Evolutionary conservation across 2,329 filamentous ascomycete species (phyloP), one percentile per base, ranked within the genome.

Genomic region (Gaeumannomyces tritici): DNA sequence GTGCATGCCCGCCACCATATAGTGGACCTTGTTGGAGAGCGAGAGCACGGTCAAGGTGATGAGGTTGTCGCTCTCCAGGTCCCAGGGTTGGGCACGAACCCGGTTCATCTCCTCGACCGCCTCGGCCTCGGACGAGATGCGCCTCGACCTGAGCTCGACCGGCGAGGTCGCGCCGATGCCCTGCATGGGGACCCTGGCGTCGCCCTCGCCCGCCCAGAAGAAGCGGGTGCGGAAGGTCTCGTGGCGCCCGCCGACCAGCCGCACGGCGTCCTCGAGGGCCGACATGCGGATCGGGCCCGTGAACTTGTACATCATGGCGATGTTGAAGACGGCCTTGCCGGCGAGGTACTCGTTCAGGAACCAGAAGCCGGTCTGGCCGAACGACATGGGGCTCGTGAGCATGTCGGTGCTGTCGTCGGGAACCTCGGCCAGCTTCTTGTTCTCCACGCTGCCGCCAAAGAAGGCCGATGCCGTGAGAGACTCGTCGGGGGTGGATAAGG

Each of bases 241-340:
- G 63, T 76, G 75, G 13, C 70, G 66, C 0, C 63, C 18, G 1
- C 64, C 67, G 6, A 77, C 69, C 3, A 61, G 13, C 0, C 68
- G 57, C 5, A 80, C 63, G 1, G 79, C 77, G n/a, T 64, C 63
- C 3, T 67, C 66, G 12, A 79, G 66, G 4, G 68, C 64, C 4
- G 65, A 61, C 3, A 74, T 54, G 4, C 64, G 60, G 0, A 81
- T 29, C 1, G 62, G 55, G 1, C 77, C 77, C 0, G 42, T 65
- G 1, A 80, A 47, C 11, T 69, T 64, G 55, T 70, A 68, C 0
- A 63, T 66, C 2, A 69, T 63, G 0, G 75, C 70, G 35, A 77
- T 70, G 63, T 81, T 81, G 62, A 74, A 76, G 1, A 73, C 71
- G 0, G 72, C 75, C 27, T 68, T 67, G 61, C 80, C 72, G 6